Evolutionary conservation across 305 asterid species (phyloP).

Genomic region (Petunia hybrid): DNA sequence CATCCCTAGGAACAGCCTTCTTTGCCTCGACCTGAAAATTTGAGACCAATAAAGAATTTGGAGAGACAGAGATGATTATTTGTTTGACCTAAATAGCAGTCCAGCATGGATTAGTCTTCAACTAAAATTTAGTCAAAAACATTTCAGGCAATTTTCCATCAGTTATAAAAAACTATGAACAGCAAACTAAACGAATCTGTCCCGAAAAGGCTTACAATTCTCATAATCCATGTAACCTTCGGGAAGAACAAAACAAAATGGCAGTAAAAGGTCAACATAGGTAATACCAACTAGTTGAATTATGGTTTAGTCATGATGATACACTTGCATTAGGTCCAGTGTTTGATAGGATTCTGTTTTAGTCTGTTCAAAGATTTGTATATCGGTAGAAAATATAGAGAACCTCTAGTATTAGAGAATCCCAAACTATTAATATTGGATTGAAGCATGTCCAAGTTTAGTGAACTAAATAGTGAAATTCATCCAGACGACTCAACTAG

Average conservation of each 20-base stretch:
- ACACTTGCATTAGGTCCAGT: not conserved
- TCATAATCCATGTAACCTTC: not conserved
- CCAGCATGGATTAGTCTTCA: not conserved
- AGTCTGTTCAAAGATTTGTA: too few relatives aligned
- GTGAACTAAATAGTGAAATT: not conserved
- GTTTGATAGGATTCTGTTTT: not conserved
- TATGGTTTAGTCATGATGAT: not conserved
- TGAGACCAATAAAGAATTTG: constrained; percentile 3
- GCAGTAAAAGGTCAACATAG: not conserved
- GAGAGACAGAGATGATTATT: not conserved
- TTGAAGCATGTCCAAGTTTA: not conserved
- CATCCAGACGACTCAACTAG: not conserved
- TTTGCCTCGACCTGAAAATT: constrained; percentile 71
- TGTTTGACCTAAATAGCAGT: constrained; percentile 1
- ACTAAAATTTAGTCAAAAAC: not conserved
- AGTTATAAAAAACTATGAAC: constrained; percentile 9
- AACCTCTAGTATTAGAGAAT: not conserved
- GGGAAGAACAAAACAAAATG: not conserved
- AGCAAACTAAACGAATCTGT: not conserved
- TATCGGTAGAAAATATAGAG: too few relatives aligned
- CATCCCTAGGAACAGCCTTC: constrained; percentile 80
- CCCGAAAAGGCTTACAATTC: not conserved
- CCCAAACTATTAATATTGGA: not conserved
- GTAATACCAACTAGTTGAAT: constrained; percentile 24
- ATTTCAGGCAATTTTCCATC: not conserved